phyloP scores from a whole-genome alignment of 805 yeast genomes.

The Wickerhamomyces tratensis region DNA sequence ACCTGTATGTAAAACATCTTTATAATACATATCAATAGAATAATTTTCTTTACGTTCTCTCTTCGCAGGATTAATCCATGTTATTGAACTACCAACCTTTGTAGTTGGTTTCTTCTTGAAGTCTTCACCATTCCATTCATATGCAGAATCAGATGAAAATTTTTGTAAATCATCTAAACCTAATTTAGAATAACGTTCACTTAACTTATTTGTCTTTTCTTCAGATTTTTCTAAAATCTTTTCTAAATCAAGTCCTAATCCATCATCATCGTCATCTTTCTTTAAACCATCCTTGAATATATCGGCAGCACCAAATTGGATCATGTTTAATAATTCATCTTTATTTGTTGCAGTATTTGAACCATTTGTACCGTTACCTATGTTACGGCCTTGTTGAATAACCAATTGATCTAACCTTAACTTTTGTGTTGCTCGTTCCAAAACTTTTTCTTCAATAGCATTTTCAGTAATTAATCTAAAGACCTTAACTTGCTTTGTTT shows the following conservation, averaged over 20 bases:
- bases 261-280: conserved; percentile 17
- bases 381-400: conserved; percentile 61
- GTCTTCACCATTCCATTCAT: conserved; percentile 84
- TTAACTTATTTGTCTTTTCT: conserved; percentile 49
- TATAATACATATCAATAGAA: conserved; percentile 79
- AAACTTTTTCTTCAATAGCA: conserved; percentile 74
- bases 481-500: conserved; percentile 74
- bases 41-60: conserved; percentile 80
- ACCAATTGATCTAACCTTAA: conserved; percentile 73
- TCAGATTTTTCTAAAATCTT: conserved; percentile 51
- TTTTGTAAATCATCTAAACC: conserved; percentile 74
- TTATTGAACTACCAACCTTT: conserved; percentile 40
- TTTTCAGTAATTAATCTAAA: conserved; percentile 72
- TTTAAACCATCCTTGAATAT: conserved; percentile 24
- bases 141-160: conserved; percentile 64
- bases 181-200: conserved; percentile 52
- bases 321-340: conserved; percentile 71
- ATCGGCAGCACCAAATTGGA: conserved; percentile 73
- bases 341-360: conserved; percentile 34
- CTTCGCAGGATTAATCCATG: conserved; percentile 81
- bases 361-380: conserved; percentile 18
- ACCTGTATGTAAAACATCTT: conserved; percentile 69
- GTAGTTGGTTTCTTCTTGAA: conserved; percentile 54
- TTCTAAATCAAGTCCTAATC: conserved; percentile 51
- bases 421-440: conserved; percentile 77